A percentile compares a stretch with the other conserved stretches of the same genome.
Conservation (phyloP, 1,139 yeast species). For the Petasospora fabianii region DNA sequence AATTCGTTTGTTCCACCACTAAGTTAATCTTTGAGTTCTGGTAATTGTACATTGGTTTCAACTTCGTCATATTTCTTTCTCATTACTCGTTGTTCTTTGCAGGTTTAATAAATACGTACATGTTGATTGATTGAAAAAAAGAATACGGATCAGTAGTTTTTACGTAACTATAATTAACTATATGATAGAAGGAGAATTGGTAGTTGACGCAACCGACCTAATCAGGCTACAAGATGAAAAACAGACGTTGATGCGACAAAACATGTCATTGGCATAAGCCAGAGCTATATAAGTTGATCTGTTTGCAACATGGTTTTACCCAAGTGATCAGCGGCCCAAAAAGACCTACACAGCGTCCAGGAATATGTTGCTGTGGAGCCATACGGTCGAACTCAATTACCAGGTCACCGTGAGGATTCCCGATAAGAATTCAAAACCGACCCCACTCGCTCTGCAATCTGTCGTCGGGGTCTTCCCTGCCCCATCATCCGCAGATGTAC, state of each 20-base stretch:
- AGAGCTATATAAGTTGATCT: conserved; percentile 29
- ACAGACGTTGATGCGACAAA: too few species aligned
- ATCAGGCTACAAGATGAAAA: too few species aligned
- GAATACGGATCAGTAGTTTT: too few species aligned
- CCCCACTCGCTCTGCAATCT: conserved; percentile 59
- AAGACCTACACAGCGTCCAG: conserved; percentile 82
- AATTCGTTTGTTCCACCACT: conserved; percentile 97
- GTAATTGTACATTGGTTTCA: too few species aligned
- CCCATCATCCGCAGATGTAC: conserved; percentile 38
- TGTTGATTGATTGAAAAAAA: too few species aligned
- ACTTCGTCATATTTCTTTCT: too few species aligned
- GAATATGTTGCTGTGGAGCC: conserved; percentile 67
- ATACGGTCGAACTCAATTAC: conserved; percentile 51
- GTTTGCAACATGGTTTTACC: conserved; percentile 91
- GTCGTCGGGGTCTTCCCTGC: conserved; percentile 91
- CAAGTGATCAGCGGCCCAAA: conserved; percentile 75
- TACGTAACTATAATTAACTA: too few species aligned
- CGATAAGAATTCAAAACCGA: conserved; percentile 64
- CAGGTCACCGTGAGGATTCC: neutral
- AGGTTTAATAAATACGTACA: too few species aligned
- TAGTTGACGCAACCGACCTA: too few species aligned
- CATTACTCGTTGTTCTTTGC: too few species aligned
- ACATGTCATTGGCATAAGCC: neutral
- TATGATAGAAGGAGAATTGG: too few species aligned
- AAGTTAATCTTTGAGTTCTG: too few species aligned